These are phyloP conservation scores for Amanita polypyramis DNA, from an alignment of 768 basidiomycete species.

Conservation along the genomic window DNA sequence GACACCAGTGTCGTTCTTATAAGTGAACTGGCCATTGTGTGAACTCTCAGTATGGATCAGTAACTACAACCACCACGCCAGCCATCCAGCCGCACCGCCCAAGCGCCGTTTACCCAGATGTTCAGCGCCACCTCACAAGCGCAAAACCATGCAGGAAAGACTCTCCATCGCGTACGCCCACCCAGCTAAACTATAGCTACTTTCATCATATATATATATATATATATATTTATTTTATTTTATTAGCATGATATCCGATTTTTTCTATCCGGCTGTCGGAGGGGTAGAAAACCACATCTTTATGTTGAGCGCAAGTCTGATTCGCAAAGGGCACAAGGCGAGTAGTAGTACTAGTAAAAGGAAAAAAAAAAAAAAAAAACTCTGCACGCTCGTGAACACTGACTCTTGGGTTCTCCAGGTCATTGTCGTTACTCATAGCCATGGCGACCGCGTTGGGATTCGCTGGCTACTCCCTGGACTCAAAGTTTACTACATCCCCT, in stretches of 20 bases:
- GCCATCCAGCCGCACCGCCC: too few relatives aligned
- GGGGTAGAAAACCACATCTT: slow-evolving; percentile 97
- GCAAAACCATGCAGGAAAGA: not conserved
- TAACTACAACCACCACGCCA: too few relatives aligned
- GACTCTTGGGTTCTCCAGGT: slow-evolving; percentile 39
- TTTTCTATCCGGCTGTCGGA: slow-evolving; percentile 89
- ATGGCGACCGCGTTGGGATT: slow-evolving; percentile 79
- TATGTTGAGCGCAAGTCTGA: slow-evolving; percentile 77
- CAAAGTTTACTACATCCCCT: slow-evolving; percentile 93
- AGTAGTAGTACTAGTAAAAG: too few relatives aligned
- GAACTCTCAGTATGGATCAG: too few relatives aligned
- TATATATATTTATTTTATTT: too few relatives aligned
- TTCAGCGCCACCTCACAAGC: not conserved
- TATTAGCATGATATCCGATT: slow-evolving; percentile 97
- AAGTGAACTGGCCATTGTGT: too few relatives aligned
- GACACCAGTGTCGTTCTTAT: too few relatives aligned
- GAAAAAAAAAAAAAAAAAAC: too few relatives aligned
- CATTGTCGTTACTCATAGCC: slow-evolving; percentile 89
- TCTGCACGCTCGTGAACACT: not conserved
- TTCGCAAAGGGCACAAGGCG: slow-evolving; percentile 79
- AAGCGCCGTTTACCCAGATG: not conserved
- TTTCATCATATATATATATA: too few relatives aligned
- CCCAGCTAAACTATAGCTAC: not conserved
- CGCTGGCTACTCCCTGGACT: slow-evolving; percentile 81
- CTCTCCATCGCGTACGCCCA: slow-evolving; percentile 16